A percentile compares a stretch with the other conserved stretches of the same genome.
Evolutionary conservation across 805 yeast species (phyloP).

Genomic region (Ogataea haglerorum): DNA sequence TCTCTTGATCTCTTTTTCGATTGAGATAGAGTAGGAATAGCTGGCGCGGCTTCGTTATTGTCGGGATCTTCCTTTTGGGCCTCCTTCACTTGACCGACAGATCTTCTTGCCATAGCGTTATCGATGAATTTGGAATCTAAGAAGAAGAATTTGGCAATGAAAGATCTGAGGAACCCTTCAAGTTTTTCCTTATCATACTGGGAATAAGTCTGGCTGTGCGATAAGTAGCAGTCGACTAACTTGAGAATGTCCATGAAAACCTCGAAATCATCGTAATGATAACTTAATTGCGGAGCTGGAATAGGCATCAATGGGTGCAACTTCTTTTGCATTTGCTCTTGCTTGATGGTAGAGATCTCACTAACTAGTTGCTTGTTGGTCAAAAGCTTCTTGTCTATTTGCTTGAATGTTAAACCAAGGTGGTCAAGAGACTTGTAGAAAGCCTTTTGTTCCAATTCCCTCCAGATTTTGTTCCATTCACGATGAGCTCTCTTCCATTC

Average conservation of each 20-base stretch:
- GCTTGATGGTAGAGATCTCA: conserved; percentile 87
- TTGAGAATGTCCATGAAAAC: conserved; percentile 71
- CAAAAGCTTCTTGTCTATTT: conserved; percentile 87
- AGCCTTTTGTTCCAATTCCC: conserved; percentile 95
- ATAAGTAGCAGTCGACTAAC: conserved; percentile 63
- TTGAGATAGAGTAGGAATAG: conserved; percentile 28
- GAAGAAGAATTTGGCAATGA: conserved; percentile 69
- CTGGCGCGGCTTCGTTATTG: conserved; percentile 15
- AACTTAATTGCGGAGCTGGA: conserved; percentile 68
- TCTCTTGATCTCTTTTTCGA: conserved; percentile 47
- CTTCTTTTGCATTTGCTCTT: conserved; percentile 85
- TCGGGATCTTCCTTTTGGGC: conserved; percentile 24
- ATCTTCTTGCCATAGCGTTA: conserved; percentile 33
- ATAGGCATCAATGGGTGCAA: conserved; percentile 81
- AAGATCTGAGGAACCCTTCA: conserved; percentile 64
- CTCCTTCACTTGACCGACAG: conserved; percentile 28
- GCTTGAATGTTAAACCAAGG: conserved; percentile 92
- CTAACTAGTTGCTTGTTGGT: conserved; percentile 88
- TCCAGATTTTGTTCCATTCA: conserved; percentile 99
- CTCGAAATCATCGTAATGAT: conserved; percentile 59
- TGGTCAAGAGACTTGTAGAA: conserved; percentile 93
- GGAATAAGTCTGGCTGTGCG: conserved; percentile 70
- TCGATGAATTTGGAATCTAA: conserved; percentile 50
- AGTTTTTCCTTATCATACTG: conserved; percentile 76
- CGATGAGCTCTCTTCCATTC: conserved; percentile 98